Conservation (phyloP, 2,329 filamentous ascomycete genomes). For the Diplodia corticola region DNA sequence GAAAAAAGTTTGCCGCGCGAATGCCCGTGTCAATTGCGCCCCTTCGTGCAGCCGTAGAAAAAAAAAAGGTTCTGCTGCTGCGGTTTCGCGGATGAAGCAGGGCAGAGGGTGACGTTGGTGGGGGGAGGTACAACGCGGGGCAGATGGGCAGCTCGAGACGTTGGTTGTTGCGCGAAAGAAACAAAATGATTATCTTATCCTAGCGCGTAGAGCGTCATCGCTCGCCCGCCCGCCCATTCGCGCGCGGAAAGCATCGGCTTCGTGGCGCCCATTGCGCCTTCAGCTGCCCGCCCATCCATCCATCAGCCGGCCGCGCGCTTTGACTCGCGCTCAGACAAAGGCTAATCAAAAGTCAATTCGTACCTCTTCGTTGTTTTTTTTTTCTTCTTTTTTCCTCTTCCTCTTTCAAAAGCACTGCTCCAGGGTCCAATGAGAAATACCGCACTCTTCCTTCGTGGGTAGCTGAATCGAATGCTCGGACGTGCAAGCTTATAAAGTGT, state of each 20-base stretch:
- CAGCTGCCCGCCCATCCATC: background rate
- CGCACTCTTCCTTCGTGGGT: background rate
- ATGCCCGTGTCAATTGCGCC: background rate
- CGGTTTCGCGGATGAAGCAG: background rate
- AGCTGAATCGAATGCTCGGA: too few species aligned
- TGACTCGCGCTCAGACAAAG: constrained; percentile 2
- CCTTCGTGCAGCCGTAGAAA: background rate
- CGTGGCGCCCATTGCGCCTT: constrained; percentile 8
- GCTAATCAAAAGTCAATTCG: constrained; percentile 6
- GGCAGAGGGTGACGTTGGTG: background rate
- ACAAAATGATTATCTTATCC: background rate
- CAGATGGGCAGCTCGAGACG: too few species aligned
- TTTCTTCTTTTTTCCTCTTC: too few species aligned
- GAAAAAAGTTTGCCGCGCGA: too few species aligned
- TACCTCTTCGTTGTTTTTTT: background rate
- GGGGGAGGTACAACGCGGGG: background rate
- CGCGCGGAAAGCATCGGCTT: constrained; percentile 3
- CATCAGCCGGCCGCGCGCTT: too few species aligned
- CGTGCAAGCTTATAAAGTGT: too few species aligned
- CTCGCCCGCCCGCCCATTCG: too few species aligned
- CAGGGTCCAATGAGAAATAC: too few species aligned
- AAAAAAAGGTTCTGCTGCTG: background rate
- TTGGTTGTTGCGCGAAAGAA: background rate
- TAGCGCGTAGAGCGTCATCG: constrained; percentile 10
- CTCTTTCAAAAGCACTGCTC: too few species aligned